Evolutionary conservation across 805 yeast species (phyloP), one percentile per base, ranked within the genome.

Genomic region (Metahyphopichia silvanorum): DNA sequence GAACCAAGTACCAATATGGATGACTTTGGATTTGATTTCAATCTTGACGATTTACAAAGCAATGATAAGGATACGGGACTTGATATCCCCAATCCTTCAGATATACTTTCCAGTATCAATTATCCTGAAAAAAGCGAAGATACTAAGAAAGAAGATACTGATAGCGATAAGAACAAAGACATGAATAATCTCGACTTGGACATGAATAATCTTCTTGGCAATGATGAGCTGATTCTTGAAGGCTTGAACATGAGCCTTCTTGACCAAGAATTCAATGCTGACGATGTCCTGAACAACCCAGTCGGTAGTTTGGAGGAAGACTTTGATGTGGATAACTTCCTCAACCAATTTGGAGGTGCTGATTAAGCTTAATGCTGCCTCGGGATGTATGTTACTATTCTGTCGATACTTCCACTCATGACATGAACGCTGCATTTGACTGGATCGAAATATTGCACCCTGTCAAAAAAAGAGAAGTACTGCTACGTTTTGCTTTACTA

Each of bases 251-350:
- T 63, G 69, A 55, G 58, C 34, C 42, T 66, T 32, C 44, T 65
- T 21, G 67, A 62, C 30, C 59, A 52, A 31, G 63, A 57, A 6
- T 49, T 42, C 14, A 22, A 22, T 4, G 22, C 13, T 18, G 65
- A 60, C 19, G 36, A 38, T 18, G 43, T 33, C 18, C 35, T 33
- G n/a, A 45, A 42, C 15, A 52, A 46, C 10, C 46, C 35, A 10
- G 47, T 44, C 12, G 38, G 40, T 11, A 42, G 40, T n/a, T 44
- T 38, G 14, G 67, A 62, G 21, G 71, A 64, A 34, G 71, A 65
- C 33, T 66, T 66, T 44, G 71, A 66, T 38, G 73, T 66, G 22
- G 73, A 66, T 32, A 63, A 55, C 41, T 66, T 66, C 37, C 55
- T 66, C 37, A 63, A 63, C 40, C 71, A 66, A 40, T 65, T 65